Evolutionary conservation across 208 protist species (phyloP), one percentile per base, ranked within the genome.

Genomic region (Leishmania arabica): DNA sequence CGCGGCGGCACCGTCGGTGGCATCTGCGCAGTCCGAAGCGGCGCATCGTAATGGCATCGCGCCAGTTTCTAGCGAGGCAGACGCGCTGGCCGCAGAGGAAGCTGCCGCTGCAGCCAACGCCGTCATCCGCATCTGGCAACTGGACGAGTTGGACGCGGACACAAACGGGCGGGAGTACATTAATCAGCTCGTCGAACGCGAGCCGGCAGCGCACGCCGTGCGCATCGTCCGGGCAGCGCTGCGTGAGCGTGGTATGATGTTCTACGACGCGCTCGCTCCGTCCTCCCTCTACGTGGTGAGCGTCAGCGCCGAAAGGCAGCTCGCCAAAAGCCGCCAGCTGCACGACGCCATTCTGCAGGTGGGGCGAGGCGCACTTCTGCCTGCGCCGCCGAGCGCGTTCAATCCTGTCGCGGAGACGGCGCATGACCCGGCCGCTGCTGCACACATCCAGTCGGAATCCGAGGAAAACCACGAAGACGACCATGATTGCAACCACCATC

Each of bases 221-320:
- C 90, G 92, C 54, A 86, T 82, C 56, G 83, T 95, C 37, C 94
- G 94, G 45, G 87, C 85, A 2, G 90, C 87, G 1, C 87, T 93
- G 47, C 86, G 92, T n/a, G 94, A 97, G 75, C 85, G 89, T 31
- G 90, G 88, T 49, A 96, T 97, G 92, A 79, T 97, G 75, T 97
- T 97, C 76, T 96, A 92, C 75, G 94, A 97, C 49, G 87, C 86
- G 24, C 78, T 96, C 64, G 91, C 91, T 11, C 94, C 94, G 19
- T 80, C 74, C 24, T 65, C 74, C 17, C 86, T 97, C 17, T 82
- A 89, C 71, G 86, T 93, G 27, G 84, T 95, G 11, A 86, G 82
- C 49, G 82, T 97, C 42, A 93, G 87, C 15, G 82, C 86, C 2
- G 73, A 79, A 66, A 70, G 80, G 53, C 70, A 79, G 53, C 66